These are phyloP conservation scores for Syzygium grande DNA, from an alignment of 345 rosid genomes.

Conservation along the genomic window DNA sequence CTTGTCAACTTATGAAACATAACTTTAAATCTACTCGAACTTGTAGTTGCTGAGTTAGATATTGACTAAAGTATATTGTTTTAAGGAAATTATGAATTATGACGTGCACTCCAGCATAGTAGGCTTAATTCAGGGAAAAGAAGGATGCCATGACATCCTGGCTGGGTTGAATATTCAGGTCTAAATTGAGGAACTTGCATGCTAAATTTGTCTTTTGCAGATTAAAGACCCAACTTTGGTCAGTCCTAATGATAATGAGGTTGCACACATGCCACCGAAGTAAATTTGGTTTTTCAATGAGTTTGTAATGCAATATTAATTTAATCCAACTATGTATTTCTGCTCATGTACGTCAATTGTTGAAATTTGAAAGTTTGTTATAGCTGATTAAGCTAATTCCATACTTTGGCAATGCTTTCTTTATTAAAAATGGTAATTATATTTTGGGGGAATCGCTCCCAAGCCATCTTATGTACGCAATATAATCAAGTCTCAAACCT, in stretches of 20 bases:
- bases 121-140: neutral
- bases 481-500: neutral
- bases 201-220: neutral
- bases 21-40: neutral
- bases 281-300: neutral
- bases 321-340: neutral
- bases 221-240: neutral
- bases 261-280: neutral
- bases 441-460: neutral
- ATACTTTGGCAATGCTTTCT: neutral
- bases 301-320: neutral
- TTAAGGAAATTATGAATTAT: neutral
- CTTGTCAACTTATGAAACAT: neutral
- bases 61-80: neutral
- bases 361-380: neutral
- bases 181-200: neutral
- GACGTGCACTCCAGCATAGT: neutral
- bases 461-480: fast-evolving
- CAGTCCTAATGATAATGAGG: neutral
- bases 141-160: neutral
- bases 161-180: neutral
- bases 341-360: neutral
- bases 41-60: neutral
- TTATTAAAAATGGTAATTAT: neutral
- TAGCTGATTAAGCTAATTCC: fast-evolving